Conservation (phyloP, 2,329 filamentous ascomycete species). For the Fusarium devonianum region DNA sequence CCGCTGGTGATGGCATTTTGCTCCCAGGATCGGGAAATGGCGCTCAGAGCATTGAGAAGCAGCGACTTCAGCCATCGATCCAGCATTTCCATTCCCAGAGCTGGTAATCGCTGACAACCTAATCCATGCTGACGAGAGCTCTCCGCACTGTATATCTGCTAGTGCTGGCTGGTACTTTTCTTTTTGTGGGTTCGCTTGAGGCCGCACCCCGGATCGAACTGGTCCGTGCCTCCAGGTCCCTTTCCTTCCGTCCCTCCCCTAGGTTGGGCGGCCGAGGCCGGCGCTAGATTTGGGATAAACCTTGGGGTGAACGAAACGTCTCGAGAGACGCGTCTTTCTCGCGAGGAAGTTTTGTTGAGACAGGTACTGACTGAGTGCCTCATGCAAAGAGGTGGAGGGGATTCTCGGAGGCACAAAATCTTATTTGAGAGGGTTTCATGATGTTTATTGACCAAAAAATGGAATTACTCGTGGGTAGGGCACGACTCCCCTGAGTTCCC, state of each 20-base stretch:
- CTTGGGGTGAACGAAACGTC: conserved; percentile 3
- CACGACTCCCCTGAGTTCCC: conserved; percentile 18
- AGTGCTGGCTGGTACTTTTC: conserved; percentile 4
- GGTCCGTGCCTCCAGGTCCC: conserved; percentile 26
- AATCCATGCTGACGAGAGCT: background rate
- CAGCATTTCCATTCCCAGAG: background rate
- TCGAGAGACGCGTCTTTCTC: background rate
- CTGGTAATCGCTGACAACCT: conserved; percentile 8
- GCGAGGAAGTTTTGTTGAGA: background rate
- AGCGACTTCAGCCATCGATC: no score
- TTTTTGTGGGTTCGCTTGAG: conserved; percentile 38
- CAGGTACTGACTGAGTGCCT: background rate
- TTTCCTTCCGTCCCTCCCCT: conserved; percentile 22
- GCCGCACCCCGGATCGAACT: conserved; percentile 23
- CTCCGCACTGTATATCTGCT: conserved; percentile 6
- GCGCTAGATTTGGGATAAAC: background rate
- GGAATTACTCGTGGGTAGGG: conserved; percentile 15
- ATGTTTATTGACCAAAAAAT: background rate
- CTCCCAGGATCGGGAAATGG: no score
- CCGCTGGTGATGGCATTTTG: no score
- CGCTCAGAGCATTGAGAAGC: no score
- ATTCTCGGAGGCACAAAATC: background rate
- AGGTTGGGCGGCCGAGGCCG: background rate
- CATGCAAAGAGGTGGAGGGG: background rate
- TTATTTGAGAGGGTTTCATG: background rate